Conservation (phyloP, 768 basidiomycete species). For the Tremella mesenterica region DNA sequence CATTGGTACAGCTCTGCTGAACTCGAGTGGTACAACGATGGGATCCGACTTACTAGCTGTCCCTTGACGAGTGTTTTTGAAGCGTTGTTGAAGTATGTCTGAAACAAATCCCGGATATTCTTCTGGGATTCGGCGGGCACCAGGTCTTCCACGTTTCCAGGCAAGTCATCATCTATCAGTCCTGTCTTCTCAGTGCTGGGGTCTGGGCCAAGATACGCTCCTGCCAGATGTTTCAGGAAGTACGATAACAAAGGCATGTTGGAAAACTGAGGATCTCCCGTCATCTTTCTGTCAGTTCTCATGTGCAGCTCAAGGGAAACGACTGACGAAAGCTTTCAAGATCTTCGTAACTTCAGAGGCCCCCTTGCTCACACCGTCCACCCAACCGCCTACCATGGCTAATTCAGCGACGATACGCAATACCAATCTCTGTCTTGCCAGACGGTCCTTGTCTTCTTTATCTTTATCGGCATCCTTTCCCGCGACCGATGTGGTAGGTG, state of each 20-base stretch:
- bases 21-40: neutral
- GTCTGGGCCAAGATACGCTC: slow-evolving; percentile 67
- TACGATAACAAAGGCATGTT: slow-evolving; percentile 84
- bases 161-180: slow-evolving; percentile 3
- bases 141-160: slow-evolving; percentile 55
- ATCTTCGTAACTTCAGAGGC: slow-evolving; percentile 69
- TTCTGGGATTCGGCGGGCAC: slow-evolving; percentile 78
- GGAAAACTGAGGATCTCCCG: slow-evolving; percentile 73
- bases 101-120: slow-evolving; percentile 84
- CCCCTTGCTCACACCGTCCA: slow-evolving; percentile 61
- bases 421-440: slow-evolving; percentile 73
- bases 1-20: neutral
- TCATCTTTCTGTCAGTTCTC: slow-evolving; percentile 56
- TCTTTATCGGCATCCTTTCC: slow-evolving; percentile 60
- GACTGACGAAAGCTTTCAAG: slow-evolving; percentile 69
- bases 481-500: slow-evolving; percentile 40
- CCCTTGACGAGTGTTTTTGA: slow-evolving; percentile 85
- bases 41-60: slow-evolving; percentile 62
- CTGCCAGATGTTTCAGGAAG: slow-evolving; percentile 85
- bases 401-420: slow-evolving; percentile 83
- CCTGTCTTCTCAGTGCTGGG: neutral
- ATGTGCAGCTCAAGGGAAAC: neutral
- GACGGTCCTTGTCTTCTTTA: slow-evolving; percentile 74
- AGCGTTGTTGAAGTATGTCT: slow-evolving; percentile 84
- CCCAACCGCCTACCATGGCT: slow-evolving; percentile 74